Percentiles rank a stretch among this genome's conserved stretches.
Evolutionary conservation across 1,139 yeast species (phyloP).

Genomic region (Blastobotrys proliferans): DNA sequence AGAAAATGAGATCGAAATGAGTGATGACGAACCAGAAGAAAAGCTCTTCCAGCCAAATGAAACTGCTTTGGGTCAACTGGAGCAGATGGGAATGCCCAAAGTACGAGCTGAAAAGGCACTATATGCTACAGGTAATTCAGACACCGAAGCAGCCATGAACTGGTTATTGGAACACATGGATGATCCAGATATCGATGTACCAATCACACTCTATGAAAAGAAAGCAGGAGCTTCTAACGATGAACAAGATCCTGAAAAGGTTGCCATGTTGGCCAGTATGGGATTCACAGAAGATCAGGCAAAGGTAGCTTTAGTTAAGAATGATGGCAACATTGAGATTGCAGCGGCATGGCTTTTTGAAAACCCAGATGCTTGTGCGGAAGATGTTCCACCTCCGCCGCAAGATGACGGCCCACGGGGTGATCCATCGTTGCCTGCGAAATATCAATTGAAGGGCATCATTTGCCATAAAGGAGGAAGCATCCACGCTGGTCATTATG

Average conservation of each 20-base stretch:
- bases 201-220: conserved; percentile 36
- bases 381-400: conserved; percentile 24
- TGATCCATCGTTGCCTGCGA: conserved; percentile 31
- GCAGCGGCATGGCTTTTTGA: conserved; percentile 89
- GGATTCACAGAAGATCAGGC: conserved; percentile 68
- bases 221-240: not conserved
- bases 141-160: conserved; percentile 78
- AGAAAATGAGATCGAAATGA: conserved; percentile 44
- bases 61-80: conserved; percentile 50
- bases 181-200: conserved; percentile 70
- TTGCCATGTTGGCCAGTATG: conserved; percentile 61
- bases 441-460: conserved; percentile 61
- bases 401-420: conserved; percentile 23
- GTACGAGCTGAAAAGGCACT: conserved; percentile 65
- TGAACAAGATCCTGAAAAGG: conserved; percentile 33
- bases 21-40: conserved; percentile 26
- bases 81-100: conserved; percentile 85
- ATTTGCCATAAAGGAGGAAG: conserved; percentile 94
- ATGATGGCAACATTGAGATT: conserved; percentile 57
- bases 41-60: conserved; percentile 51
- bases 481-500: conserved; percentile 95
- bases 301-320: conserved; percentile 61
- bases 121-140: conserved; percentile 62
- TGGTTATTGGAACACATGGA: conserved; percentile 91
- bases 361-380: conserved; percentile 50